A percentile compares a stretch with the other conserved stretches of the same genome.
Conservation (phyloP, 108 stramenopile species). For the Cyclotella atomus region DNA sequence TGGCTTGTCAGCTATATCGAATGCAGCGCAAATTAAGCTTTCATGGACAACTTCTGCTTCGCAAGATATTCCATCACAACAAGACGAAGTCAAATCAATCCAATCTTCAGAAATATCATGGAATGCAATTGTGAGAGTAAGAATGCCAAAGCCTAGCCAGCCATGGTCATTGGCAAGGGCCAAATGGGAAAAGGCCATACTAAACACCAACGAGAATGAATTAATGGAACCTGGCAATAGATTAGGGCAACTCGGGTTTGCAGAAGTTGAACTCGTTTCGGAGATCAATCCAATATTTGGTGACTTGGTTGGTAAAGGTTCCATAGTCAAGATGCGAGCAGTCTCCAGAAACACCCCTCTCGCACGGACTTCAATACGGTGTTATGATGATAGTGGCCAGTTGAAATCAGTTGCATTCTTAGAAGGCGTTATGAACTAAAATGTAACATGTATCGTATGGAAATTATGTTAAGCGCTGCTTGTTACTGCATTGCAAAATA, state of each 20-base stretch:
- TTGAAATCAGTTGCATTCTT: conserved; percentile 26
- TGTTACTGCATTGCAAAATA: too few species aligned
- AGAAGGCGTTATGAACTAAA: not conserved
- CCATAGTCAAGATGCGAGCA: conserved; percentile 2
- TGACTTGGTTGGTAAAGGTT: conserved; percentile 7
- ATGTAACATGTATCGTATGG: not conserved
- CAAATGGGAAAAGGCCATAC: conserved; percentile 49
- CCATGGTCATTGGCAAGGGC: conserved; percentile 61
- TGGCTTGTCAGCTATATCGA: not conserved
- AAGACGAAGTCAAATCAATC: not conserved
- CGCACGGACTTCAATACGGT: conserved; percentile 12
- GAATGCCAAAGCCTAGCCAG: conserved; percentile 45
- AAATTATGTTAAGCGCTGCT: not conserved
- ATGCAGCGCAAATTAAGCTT: not conserved
- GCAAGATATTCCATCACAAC: not conserved
- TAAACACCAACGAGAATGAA: conserved; percentile 6
- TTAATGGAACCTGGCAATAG: not conserved
- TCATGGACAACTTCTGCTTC: not conserved
- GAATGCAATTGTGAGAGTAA: conserved; percentile 19
- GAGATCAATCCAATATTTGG: not conserved
- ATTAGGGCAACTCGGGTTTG: not conserved
- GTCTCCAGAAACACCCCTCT: not conserved
- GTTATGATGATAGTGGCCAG: conserved; percentile 19
- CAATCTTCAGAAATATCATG: conserved; percentile 1
- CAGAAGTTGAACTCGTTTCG: conserved; percentile 1